Base-by-base conservation (phyloP, 73 alveolate species). In the Durusdinium trenchii region DNA sequence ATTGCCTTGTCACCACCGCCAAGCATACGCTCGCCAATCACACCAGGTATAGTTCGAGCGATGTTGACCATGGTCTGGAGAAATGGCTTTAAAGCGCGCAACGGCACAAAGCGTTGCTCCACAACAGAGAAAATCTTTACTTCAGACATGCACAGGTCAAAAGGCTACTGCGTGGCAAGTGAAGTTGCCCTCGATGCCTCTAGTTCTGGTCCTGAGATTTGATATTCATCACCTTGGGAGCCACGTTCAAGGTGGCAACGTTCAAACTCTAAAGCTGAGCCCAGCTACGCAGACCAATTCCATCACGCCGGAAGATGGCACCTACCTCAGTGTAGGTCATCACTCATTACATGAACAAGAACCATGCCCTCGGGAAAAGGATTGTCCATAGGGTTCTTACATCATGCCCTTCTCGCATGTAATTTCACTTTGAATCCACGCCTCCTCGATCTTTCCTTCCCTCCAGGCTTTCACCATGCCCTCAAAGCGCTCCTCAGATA, bases 1-100 rank as follows among this genome's bases (percentile, higher is more conserved):
- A n/a, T 10, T 64, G 91, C 98, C 91, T 92, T 92, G 79, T 92
- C 98, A 40, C 98, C 98, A 51, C 98, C 98, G 43, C 98, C 98
- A 43, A 92, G 91, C 98, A 92, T 92, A 52, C 98, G 98, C 69
- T 92, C 98, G 57, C 98, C 98, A 73, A 71, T 47, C 78, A 92
- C 98, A 45, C 98, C 98, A 3, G 98, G 98, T 60, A 92, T 81
- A 3, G 98, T 92, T 73, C 98, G 61, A n/a, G 98, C 98, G 42
- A 92, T 75, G 91, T 92, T 75, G 92, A 69, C 89, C 98, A 92
- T 92, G 54, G 98, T 62, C 96, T 86, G 95, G 79, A 79, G 30
- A 20, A 9, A 20, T 20, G n/a, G n/a, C n/a, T 23, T 60, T 60
- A 23, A 23, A 60, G 73, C 73, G 30, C 73, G n/a, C 18, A 60